Evolutionary conservation across 805 yeast species (phyloP), one percentile per base, ranked within the genome.

Genomic region (Saccharomycopsis fermentans): DNA sequence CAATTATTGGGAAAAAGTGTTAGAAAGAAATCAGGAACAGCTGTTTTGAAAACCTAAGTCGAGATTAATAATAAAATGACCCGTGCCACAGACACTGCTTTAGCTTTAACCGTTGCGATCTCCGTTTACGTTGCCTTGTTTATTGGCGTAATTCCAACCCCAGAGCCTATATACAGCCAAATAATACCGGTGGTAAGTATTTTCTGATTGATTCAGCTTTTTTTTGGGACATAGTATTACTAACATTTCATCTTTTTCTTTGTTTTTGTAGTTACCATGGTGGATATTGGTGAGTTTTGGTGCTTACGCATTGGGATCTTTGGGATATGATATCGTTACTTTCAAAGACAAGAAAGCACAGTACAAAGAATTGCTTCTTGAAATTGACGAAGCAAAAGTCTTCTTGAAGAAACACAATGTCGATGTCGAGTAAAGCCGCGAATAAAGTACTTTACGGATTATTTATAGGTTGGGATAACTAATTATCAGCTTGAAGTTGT

Each of bases 201-300:
- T 24, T 16, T 4, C 27, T 37, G 3, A 21, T 8, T 16, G 6
- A 26, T 17, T 24, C 24, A 19, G 16, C 19, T 8, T 32, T 4
- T 4, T 29, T 29, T n/a, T 19, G n/a, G 8, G 6, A 32, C 4
- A 4, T n/a, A 2, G 26, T 26, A 4, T 29, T 50, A 29, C 37
- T 32, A 27, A 27, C 53, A 8, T 27, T 17, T 29, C 14, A 2
- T 50, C 3, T 6, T 32, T n/a, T 50, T 32, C 29, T 47, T 43
- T 43, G 6, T 8, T 47, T 47, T 47, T 52, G 36, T 57, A 61
- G 59, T 65, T 85, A 59, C 90, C 90, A 36, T 83, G 78, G 75
- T 85, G 90, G 90, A 78, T 75, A 0, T 72, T 85, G 62, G 86
- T 85, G 37, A 65, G 84, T 1, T 84, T 84, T 68, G 90, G 90